Base-by-base conservation (phyloP, 2,329 filamentous ascomycete species). In the Alternaria ventricosa region DNA sequence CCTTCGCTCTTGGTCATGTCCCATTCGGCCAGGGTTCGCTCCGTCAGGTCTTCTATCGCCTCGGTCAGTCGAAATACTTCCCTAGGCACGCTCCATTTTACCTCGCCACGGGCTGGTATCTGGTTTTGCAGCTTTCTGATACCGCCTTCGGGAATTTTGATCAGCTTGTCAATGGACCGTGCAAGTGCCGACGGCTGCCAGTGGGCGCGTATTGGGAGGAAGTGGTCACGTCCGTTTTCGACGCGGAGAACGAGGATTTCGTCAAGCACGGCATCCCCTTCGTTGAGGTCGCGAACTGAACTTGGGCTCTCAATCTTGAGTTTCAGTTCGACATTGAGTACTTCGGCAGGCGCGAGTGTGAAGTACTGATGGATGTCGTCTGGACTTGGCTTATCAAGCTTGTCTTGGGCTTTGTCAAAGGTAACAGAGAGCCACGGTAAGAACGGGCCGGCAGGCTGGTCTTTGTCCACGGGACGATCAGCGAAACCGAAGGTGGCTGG, bases 21-120 rank as follows among this genome's bases (percentile, higher is more conserved):
- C 87, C 87, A 89, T 68, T 90, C 88, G 9, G 87, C 88, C 25
- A 89, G 79, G 11, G 87, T 84, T 33, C 87, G 84, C 68, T 88
- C 86, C 27, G 83, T 83, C 70, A 89, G 76, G 70, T 86, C 84
- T 74, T 89, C 87, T 78, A 97, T 86, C 11, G 90, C 88, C 78
- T 97, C 93, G 6, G 94, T 97, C 73, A 99, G 87, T 75, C 90
- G 90, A 81, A 97, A 96, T 9, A 98, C 85, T 79, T 97, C 95
- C 64, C 92, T 89, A 1, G 96, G 95, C 2, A 94, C 94, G 11
- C 94, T 95, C 76, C 91, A 90, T 75, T 88, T 88, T 66, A 92
- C 87, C 63, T 69, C 72, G 57, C 72, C 70, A 41, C 64, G 62
- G 58, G 64, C 71, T 18, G 85, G 74, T 83, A 85, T 72, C 85